Percentiles rank a stretch among this genome's conserved stretches.
These are phyloP conservation scores for Phytophthora cryptogea DNA, from an alignment of 352 stramenopile genomes.

Conservation along the genomic window DNA sequence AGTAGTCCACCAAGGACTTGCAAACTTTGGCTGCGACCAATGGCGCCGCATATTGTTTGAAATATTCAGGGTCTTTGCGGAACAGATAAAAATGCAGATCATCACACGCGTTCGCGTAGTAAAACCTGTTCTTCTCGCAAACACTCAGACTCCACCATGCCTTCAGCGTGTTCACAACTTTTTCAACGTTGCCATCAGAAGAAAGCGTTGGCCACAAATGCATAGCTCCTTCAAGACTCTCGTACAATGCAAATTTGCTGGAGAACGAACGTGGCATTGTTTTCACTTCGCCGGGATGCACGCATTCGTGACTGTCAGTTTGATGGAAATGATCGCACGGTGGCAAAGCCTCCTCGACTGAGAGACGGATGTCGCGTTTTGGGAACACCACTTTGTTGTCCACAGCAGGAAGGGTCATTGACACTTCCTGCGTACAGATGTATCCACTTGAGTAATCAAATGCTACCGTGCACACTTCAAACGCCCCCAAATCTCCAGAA, in stretches of 20 bases:
- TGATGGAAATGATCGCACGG: constrained; percentile 44
- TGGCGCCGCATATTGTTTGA: constrained; percentile 38
- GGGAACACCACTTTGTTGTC: constrained; percentile 10
- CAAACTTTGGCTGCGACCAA: constrained; percentile 46
- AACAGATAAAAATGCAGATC: constrained; percentile 66
- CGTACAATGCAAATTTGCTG: constrained; percentile 51
- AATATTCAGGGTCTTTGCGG: constrained; percentile 55
- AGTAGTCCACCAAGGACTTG: constrained; percentile 64
- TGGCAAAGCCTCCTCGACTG: constrained; percentile 26
- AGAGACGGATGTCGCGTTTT: constrained; percentile 39
- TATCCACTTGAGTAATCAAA: constrained; percentile 30
- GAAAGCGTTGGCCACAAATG: constrained; percentile 37
- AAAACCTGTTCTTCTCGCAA: constrained; percentile 37
- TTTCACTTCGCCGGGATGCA: constrained; percentile 29
- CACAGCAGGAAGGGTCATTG: constrained; percentile 19
- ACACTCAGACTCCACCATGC: constrained; percentile 29
- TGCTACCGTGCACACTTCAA: constrained; percentile 43
- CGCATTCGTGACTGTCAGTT: constrained; percentile 36
- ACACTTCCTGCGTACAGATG: constrained; percentile 27
- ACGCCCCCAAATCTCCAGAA: constrained; percentile 22
- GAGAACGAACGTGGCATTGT: constrained; percentile 32
- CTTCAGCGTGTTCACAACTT: constrained; percentile 38
- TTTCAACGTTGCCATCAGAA: constrained; percentile 18
- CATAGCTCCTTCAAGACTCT: constrained; percentile 36
- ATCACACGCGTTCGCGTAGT: constrained; percentile 49